phyloP scores from a whole-genome alignment of 1,284 basidiomycete genomes.

The Apiotrichum domesticum region DNA sequence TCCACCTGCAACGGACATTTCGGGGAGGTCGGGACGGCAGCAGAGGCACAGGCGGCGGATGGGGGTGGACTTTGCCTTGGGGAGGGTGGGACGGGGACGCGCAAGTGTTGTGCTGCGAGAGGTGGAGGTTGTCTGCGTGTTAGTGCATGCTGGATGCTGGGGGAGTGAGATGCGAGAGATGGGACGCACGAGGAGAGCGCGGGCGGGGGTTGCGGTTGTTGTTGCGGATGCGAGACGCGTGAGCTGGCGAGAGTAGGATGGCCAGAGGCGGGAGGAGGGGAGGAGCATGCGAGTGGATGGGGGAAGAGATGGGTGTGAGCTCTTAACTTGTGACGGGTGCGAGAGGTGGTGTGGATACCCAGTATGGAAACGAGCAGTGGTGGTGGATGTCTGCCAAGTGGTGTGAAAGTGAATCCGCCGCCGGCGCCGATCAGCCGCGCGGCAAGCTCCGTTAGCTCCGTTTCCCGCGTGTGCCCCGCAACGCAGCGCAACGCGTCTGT shows the following conservation, averaged over 20 bases:
- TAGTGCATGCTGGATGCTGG: too few species aligned
- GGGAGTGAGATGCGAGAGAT: too few species aligned
- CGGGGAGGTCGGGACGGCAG: conserved; percentile 7
- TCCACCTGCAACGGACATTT: conserved; percentile 24
- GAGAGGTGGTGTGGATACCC: too few species aligned
- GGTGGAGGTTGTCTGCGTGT: not conserved
- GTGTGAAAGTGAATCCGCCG: too few species aligned
- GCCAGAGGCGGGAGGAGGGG: conserved; percentile 1
- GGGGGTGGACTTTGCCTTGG: not conserved
- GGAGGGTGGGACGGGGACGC: not conserved
- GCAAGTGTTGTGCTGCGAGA: not conserved
- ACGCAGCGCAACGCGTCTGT: too few species aligned
- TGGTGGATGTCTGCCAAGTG: too few species aligned
- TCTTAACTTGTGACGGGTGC: too few species aligned
- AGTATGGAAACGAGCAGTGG: too few species aligned
- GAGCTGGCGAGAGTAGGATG: conserved; percentile 3
- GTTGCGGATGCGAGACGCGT: not conserved
- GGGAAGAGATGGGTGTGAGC: not conserved
- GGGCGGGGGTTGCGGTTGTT: not conserved
- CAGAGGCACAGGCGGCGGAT: conserved; percentile 16
- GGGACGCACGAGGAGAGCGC: not conserved
- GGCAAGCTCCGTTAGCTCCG: not conserved
- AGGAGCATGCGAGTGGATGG: not conserved
- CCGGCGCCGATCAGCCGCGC: not conserved
- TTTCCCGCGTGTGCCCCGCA: not conserved